Base-by-base conservation (phyloP, 1,284 basidiomycete species). In the Ustilago tritici region DNA sequence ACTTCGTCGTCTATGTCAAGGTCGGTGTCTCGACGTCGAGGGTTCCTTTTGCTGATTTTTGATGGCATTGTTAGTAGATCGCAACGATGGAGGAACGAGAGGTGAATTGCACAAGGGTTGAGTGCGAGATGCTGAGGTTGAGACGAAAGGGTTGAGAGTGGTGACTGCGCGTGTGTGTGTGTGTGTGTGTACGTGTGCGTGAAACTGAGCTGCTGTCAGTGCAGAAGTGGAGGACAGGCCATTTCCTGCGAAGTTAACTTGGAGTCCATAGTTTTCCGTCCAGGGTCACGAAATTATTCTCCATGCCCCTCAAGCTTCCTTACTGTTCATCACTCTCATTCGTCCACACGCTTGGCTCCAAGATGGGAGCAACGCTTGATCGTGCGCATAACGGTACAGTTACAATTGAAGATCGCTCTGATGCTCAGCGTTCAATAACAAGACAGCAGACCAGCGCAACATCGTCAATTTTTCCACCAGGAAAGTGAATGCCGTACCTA, bases 371-470 rank as follows among this genome's bases (percentile, higher is more conserved):
- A 32, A 52, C 28, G 49, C 14, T 52, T 17, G 28, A 52, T 14
- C 32, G 19, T 52, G 32, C 10, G 43, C 43, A 17, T 46, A 46
- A 46, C 10, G 11, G 43, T 46, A 46, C 40, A 46, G 32, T 46
- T 47, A 34, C 41, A 57, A 17, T 32, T 52, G 50, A 7, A 10
- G 31, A 31, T 50, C 28, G 5, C 31, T 32, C 60, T 28, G 35
- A 32, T 6, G 12, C 47, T 61, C 53, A 78, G 23, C 60, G 55
- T 61, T 89, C 89, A 17, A 86, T 86, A 36, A 89, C 88, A 34
- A 89, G 76, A 40, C 88, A 87, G 61, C 87, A 86, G 10, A 88
- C 80, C 28, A 90, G 87, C n/a, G 89, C 89, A n/a, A 90, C 88
- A 73, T 87, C 87, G 59, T 87, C 87, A 1, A 87, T 77, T 70